Evolutionary conservation across 306 rosid species (phyloP).

Genomic region (Amphicarpaea edgeworthii): DNA sequence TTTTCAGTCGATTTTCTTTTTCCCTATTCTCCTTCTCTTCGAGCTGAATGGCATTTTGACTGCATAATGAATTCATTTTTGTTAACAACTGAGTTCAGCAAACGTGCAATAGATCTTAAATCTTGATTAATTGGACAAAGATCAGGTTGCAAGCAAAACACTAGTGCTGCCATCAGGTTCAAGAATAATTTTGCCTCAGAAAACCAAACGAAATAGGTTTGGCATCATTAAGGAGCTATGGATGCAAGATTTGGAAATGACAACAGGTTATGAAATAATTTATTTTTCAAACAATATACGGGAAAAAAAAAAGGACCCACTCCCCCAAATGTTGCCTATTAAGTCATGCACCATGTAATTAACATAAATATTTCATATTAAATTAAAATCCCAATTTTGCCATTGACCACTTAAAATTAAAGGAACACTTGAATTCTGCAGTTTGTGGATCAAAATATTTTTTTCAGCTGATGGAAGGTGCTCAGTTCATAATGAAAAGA

Average conservation of each 20-base stretch:
- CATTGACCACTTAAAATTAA: background rate
- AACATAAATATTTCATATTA: background rate
- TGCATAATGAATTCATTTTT: conserved; percentile 51
- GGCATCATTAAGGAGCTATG: background rate
- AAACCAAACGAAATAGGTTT: conserved; percentile 25
- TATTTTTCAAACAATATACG: too few species aligned
- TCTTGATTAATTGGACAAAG: background rate
- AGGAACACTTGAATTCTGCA: conserved; percentile 1
- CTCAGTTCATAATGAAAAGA: background rate
- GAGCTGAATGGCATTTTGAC: conserved; percentile 82
- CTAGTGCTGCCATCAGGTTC: conserved; percentile 23
- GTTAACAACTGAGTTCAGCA: conserved; percentile 32
- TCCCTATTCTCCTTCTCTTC: conserved; percentile 95
- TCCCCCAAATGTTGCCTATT: background rate
- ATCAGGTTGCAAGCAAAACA: conserved; percentile 36
- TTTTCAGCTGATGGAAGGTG: background rate
- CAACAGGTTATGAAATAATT: background rate
- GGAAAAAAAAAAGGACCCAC: too few species aligned
- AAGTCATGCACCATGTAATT: background rate
- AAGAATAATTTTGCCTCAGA: conserved; percentile 11
- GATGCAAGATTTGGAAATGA: background rate
- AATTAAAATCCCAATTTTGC: background rate
- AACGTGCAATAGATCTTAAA: conserved; percentile 20
- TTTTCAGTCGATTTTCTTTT: conserved; percentile 81
- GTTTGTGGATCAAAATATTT: background rate